Conservation (phyloP, 129 eudicot genomes). For the Oenanthe sinensis region DNA sequence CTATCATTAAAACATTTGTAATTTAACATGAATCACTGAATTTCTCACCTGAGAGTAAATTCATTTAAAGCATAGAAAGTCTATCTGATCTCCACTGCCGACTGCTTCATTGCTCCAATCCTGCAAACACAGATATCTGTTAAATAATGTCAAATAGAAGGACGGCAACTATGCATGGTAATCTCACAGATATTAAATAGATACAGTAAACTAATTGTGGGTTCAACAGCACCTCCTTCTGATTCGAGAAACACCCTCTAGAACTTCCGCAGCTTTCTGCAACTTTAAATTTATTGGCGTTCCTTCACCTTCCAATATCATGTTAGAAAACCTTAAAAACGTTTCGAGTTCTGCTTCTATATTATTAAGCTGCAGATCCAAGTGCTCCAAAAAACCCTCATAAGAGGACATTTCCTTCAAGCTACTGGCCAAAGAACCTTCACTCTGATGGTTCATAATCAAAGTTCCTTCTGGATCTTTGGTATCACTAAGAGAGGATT, state of each 20-base stretch:
- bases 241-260: slow-evolving; percentile 43
- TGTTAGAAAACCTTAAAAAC: slow-evolving; percentile 41
- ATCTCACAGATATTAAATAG: neutral
- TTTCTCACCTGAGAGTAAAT: slow-evolving; percentile 6
- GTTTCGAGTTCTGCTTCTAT: slow-evolving; percentile 51
- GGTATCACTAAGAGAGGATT: slow-evolving; percentile 12
- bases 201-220: neutral
- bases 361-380: slow-evolving; percentile 49
- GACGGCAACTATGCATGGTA: neutral
- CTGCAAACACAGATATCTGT: slow-evolving; percentile 32
- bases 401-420: slow-evolving; percentile 44
- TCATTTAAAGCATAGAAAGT: neutral
- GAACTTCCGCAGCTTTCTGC: slow-evolving; percentile 46
- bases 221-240: slow-evolving; percentile 48
- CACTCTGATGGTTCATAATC: slow-evolving; percentile 8
- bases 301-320: slow-evolving; percentile 42
- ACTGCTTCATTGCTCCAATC: slow-evolving; percentile 40
- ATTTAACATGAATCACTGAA: neutral
- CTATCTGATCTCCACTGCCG: slow-evolving; percentile 20
- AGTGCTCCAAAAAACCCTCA: slow-evolving; percentile 47
- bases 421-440: slow-evolving; percentile 17
- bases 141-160: slow-evolving; percentile 7
- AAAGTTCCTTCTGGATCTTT: slow-evolving; percentile 18
- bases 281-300: slow-evolving; percentile 38
- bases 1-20: neutral